Conservation (phyloP, 2,329 filamentous ascomycete species). For the Cordyceps militaris region DNA sequence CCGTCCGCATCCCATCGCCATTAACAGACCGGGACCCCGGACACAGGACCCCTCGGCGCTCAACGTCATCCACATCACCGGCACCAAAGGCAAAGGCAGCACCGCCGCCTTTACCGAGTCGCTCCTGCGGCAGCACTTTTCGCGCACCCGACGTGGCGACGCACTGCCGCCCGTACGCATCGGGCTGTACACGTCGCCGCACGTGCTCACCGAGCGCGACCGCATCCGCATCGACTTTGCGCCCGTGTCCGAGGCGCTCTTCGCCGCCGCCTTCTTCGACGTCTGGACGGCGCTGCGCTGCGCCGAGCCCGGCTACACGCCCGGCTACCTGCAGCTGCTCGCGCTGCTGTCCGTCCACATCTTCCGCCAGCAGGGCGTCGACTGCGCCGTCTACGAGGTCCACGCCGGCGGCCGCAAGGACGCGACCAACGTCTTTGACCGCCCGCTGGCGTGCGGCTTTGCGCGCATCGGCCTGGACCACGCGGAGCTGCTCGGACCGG, state of each 20-base stretch:
- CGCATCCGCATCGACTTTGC: constrained; percentile 34
- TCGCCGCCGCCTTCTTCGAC: constrained; percentile 39
- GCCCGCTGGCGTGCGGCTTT: constrained; percentile 36
- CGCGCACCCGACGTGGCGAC: constrained; percentile 18
- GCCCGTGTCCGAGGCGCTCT: constrained; percentile 29
- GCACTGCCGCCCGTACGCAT: constrained; percentile 26
- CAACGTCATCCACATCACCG: constrained; percentile 44
- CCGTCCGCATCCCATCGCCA: too few relatives aligned
- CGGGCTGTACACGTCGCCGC: constrained; percentile 44
- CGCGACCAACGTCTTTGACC: constrained; percentile 39
- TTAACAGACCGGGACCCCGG: background rate
- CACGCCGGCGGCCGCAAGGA: constrained; percentile 41
- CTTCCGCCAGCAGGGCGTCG: constrained; percentile 37
- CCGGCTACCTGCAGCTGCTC: constrained; percentile 31
- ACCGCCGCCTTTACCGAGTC: constrained; percentile 41
- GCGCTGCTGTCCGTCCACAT: constrained; percentile 37
- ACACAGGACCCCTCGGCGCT: constrained; percentile 18
- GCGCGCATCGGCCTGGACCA: constrained; percentile 43
- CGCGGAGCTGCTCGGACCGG: constrained; percentile 33
- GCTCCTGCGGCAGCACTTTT: constrained; percentile 29
- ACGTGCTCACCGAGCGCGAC: constrained; percentile 36
- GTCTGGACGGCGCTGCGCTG: constrained; percentile 31
- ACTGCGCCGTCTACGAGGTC: constrained; percentile 38
- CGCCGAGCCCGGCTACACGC: constrained; percentile 14
- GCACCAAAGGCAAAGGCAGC: constrained; percentile 49